phyloP scores from a whole-genome alignment of 257 asterid genomes.

The Solanum bulbocastanum region DNA sequence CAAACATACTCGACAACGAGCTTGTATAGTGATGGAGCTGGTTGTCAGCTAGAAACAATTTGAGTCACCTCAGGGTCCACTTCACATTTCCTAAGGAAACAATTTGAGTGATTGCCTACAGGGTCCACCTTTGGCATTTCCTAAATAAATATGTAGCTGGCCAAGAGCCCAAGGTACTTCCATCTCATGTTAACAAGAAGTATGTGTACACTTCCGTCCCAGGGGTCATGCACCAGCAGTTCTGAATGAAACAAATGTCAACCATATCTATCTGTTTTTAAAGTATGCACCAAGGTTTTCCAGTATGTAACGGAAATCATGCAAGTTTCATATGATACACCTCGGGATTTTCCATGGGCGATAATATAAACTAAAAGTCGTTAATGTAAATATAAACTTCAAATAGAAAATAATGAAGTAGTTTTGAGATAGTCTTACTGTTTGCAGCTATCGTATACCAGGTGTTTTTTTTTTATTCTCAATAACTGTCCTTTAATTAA shows the following conservation, averaged over 20 bases:
- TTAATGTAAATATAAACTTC: not conserved
- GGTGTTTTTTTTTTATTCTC: not conserved
- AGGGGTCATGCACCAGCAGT: not conserved
- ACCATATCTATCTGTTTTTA: not conserved
- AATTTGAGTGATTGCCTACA: not conserved
- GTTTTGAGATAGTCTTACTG: conserved; percentile 1
- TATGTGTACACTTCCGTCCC: not conserved
- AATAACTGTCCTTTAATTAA: not conserved
- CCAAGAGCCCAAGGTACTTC: not conserved
- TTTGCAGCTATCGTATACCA: conserved; percentile 1
- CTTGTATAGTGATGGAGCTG: not conserved
- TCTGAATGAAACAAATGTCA: not conserved
- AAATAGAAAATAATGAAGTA: not conserved
- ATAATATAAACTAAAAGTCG: not conserved
- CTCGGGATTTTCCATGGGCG: not conserved
- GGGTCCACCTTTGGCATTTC: not conserved
- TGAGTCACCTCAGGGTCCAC: not conserved
- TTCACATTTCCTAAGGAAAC: not conserved
- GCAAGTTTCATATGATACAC: not conserved
- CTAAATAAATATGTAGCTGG: not conserved
- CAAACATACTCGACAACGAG: not conserved
- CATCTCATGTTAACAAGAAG: not conserved
- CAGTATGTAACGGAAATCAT: not conserved
- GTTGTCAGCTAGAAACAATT: not conserved
- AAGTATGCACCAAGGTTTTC: not conserved